Percentiles rank a stretch among this genome's conserved stretches.
Evolutionary conservation across 2,329 filamentous ascomycete genomes (phyloP).

Genomic region (Penicillium digitatum): DNA sequence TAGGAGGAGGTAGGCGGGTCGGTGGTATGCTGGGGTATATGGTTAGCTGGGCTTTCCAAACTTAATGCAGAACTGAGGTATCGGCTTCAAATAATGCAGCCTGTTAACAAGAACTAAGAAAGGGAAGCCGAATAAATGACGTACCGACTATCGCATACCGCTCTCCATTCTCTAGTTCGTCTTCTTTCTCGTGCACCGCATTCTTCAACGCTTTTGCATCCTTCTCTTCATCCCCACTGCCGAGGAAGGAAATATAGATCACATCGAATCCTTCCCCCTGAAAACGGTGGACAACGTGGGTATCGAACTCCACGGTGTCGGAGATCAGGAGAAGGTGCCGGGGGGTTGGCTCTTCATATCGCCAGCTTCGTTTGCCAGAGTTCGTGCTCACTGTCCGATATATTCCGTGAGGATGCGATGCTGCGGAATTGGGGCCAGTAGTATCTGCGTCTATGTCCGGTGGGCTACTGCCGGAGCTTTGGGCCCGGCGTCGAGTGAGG

Average conservation of each 20-base stretch:
- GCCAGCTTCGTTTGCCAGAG: constrained; percentile 16
- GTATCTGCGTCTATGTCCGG: background rate
- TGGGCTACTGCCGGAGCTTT: constrained; percentile 8
- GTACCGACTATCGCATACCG: constrained; percentile 59
- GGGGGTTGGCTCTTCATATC: constrained; percentile 13
- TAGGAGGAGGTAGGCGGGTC: constrained; percentile 55
- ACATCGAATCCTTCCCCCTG: constrained; percentile 56
- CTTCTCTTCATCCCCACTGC: constrained; percentile 39
- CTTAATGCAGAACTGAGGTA: background rate
- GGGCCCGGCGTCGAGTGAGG: constrained; percentile 14
- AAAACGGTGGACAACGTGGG: constrained; percentile 51
- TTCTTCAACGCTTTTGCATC: constrained; percentile 48
- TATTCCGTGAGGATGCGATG: constrained; percentile 1
- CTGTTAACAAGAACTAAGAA: background rate
- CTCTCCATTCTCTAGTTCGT: constrained; percentile 53
- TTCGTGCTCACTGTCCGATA: constrained; percentile 14
- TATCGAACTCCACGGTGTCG: constrained; percentile 47
- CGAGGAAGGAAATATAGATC: constrained; percentile 50
- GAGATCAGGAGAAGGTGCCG: constrained; percentile 32
- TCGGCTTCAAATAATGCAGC: background rate
- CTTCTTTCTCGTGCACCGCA: constrained; percentile 48
- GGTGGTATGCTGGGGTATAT: constrained; percentile 51
- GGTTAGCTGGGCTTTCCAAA: background rate
- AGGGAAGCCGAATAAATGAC: constrained; percentile 2
- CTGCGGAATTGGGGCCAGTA: background rate